These are phyloP conservation scores for Coccomyxa sp. DNA, from an alignment of 139 green algal genomes.

Conservation along the genomic window DNA sequence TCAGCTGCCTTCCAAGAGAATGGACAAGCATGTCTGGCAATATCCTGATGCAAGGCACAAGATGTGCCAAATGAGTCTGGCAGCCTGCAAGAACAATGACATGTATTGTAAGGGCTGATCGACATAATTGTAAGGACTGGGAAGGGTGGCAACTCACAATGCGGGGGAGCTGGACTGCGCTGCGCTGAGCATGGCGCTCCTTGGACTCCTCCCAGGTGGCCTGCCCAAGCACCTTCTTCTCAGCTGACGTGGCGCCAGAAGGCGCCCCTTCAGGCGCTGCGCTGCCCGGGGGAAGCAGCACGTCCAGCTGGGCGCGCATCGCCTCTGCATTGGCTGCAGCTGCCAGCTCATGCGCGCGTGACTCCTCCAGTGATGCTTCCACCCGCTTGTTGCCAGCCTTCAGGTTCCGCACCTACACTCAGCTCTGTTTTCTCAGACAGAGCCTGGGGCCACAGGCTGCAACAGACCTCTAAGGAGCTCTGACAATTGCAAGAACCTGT, in stretches of 20 bases:
- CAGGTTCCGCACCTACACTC: conserved; percentile 22
- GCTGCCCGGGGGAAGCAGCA: conserved; percentile 6
- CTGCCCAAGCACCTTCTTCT: neutral
- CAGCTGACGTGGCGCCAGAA: neutral
- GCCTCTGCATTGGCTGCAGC: neutral
- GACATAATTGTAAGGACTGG: no score
- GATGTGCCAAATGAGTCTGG: no score
- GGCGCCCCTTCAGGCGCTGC: conserved; percentile 8
- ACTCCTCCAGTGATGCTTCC: conserved; percentile 35
- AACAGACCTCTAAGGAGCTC: no score
- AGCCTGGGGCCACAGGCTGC: no score
- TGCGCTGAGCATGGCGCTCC: neutral
- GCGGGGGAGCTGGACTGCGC: neutral
- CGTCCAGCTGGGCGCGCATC: neutral
- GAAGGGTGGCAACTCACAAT: neutral
- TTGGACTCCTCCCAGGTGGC: neutral
- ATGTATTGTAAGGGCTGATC: no score
- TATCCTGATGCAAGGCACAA: no score
- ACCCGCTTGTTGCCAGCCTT: conserved; percentile 26
- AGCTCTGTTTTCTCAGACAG: neutral
- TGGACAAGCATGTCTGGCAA: no score
- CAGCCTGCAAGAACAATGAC: no score
- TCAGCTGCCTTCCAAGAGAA: no score
- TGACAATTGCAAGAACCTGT: no score
- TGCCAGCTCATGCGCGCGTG: conserved; percentile 14